Conservation (phyloP, 2,329 filamentous ascomycete species). For the Exophiala sp. region DNA sequence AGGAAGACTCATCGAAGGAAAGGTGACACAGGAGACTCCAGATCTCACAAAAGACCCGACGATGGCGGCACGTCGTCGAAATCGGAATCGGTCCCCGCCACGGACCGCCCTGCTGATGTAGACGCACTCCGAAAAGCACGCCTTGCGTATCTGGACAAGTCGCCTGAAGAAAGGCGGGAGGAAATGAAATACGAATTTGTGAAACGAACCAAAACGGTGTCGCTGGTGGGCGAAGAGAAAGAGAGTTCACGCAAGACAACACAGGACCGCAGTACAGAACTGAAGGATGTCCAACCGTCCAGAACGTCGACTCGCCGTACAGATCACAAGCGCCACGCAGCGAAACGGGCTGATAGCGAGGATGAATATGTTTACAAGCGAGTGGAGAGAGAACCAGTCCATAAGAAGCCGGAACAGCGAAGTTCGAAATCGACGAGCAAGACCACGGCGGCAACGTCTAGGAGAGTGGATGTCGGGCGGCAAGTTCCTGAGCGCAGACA, state of each 20-base stretch:
- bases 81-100: slow-evolving; percentile 10
- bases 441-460: neutral
- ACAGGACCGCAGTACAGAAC: neutral
- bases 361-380: slow-evolving; percentile 20
- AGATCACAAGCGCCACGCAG: slow-evolving; percentile 1
- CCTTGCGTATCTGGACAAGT: slow-evolving; percentile 24
- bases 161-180: slow-evolving; percentile 20
- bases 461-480: slow-evolving; percentile 6
- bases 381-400: neutral
- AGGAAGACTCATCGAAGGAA: slow-evolving; percentile 12
- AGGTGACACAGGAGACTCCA: slow-evolving; percentile 16
- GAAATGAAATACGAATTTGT: slow-evolving; percentile 29
- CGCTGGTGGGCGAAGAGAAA: slow-evolving; percentile 11
- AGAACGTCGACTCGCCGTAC: slow-evolving; percentile 7
- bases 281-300: neutral
- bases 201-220: slow-evolving; percentile 15
- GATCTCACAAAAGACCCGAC: slow-evolving; percentile 11
- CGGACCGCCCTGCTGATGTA: slow-evolving; percentile 21
- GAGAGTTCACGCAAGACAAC: slow-evolving; percentile 7
- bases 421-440: slow-evolving; percentile 4
- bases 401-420: neutral
- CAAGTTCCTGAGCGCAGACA: slow-evolving; percentile 16
- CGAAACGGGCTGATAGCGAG: slow-evolving; percentile 12
- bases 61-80: slow-evolving; percentile 9
- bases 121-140: slow-evolving; percentile 27